Base-by-base conservation (phyloP, 1,139 yeast species). In the Taphrina pruni region DNA sequence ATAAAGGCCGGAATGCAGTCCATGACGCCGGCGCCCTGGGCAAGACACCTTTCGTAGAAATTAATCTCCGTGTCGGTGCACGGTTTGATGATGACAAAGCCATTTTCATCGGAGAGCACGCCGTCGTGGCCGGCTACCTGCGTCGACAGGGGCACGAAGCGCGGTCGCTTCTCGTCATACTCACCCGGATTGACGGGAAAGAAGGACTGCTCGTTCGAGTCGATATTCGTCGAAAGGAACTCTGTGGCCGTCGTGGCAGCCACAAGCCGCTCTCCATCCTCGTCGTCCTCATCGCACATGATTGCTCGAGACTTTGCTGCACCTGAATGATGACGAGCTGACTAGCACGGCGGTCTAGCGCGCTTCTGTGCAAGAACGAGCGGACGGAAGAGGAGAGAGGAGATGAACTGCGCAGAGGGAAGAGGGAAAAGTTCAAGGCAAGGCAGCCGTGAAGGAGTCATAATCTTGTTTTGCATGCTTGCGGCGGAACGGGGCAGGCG, bases 111-210 rank as follows among this genome's bases (percentile, higher is more conserved):
- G 35, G 85, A 85, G 72, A 91, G 75, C 12, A 89, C 85, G 0
- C 97, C 98, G 17, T 83, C 89, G 76, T 94, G 99, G 11, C 99
- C 99, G 0, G 98, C 99, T 1, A 96, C 98, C 76, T 84, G 69
- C 3, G 62, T 32, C 43, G 48, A 32, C 32, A 65, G 51, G 51
- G 69, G 64, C 26, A 43, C 54, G 41, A 64, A 64, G 9, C 55
- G 60, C 8, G 67, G 67, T 43, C 52, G 54, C 38, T 46, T 45
- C 38, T 55, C 43, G 38, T 43, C 54, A 26, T 55, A 64, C 36
- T 45, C 55, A 45, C 55, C 67, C 14, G 67, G 61, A 20, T 55
- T 50, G 38, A 54, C 61, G 41, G 67, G 67, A 39, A 64, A 64
- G 56, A 54, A 64, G 36, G 67, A 64, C 36, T 21, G 62, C 35